Conservation (phyloP, 345 rosid species). For the Eucalyptus coolabah region DNA sequence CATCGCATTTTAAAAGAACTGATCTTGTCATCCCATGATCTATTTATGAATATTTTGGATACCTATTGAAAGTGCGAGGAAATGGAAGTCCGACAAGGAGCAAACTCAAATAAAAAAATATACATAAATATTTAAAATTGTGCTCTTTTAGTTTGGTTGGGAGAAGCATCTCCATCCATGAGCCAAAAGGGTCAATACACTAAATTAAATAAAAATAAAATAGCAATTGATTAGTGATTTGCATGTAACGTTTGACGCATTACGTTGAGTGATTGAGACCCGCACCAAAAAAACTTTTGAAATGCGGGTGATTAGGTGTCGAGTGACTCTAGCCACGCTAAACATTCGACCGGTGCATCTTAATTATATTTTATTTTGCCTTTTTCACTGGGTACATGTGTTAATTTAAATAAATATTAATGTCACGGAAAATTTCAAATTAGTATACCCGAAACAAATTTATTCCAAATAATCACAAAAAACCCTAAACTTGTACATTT, state of each 20-base stretch:
- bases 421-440: accelerated
- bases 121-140: neutral
- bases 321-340: neutral
- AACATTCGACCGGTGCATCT: neutral
- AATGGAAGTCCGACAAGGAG: neutral
- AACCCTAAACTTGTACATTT: accelerated
- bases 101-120: neutral
- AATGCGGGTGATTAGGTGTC: neutral
- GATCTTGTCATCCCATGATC: neutral
- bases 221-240: neutral
- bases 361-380: neutral
- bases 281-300: neutral
- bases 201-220: neutral
- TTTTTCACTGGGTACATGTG: neutral
- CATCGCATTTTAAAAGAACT: neutral
- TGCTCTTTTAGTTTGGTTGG: neutral
- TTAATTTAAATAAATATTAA: neutral
- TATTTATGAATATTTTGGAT: neutral
- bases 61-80: neutral
- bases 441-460: accelerated
- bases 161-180: neutral
- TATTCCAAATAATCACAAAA: too few relatives aligned
- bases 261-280: neutral
- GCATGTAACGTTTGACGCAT: neutral
- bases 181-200: neutral